phyloP scores from a whole-genome alignment of 2,329 filamentous ascomycete genomes.

The Fusarium sp. region DNA sequence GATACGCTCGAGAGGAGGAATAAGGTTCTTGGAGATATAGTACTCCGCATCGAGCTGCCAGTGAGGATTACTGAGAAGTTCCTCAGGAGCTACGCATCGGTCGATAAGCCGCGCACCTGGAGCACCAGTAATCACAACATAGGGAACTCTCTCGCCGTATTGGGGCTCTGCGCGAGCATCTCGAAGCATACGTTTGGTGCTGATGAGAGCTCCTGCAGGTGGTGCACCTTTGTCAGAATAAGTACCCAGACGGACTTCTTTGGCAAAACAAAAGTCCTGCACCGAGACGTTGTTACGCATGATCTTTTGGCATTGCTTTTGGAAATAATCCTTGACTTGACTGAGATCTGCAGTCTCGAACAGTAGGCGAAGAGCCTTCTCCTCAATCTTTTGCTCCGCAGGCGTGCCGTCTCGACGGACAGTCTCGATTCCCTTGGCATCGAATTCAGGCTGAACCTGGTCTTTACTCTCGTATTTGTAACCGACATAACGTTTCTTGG shows the following conservation, averaged over 20 bases:
- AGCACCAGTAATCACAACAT: constrained; percentile 90
- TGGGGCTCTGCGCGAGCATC: constrained; percentile 91
- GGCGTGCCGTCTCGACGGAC: constrained; percentile 95
- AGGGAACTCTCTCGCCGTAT: constrained; percentile 94
- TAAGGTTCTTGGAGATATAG: constrained; percentile 95
- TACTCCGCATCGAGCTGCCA: constrained; percentile 92
- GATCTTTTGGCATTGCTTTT: constrained; percentile 90
- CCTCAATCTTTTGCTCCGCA: constrained; percentile 96
- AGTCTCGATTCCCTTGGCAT: constrained; percentile 98
- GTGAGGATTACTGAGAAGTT: constrained; percentile 80
- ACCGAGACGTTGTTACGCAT: constrained; percentile 89
- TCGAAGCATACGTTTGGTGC: constrained; percentile 85
- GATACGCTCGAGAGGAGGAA: constrained; percentile 94
- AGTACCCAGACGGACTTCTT: constrained; percentile 89
- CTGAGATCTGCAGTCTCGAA: constrained; percentile 93
- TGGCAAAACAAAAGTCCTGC: constrained; percentile 96
- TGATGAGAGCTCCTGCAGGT: constrained; percentile 90
- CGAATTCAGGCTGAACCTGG: constrained; percentile 87
- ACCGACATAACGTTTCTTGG: constrained; percentile 98
- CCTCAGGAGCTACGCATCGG: constrained; percentile 89
- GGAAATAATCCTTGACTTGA: constrained; percentile 90
- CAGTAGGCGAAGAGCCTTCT: constrained; percentile 87
- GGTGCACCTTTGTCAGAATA: constrained; percentile 82
- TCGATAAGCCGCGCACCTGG: constrained; percentile 89
- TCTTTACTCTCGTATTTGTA: constrained; percentile 90